A percentile compares a stretch with the other conserved stretches of the same genome.
Conservation (phyloP, 2,329 filamentous ascomycete species). For the Xylariaceae sp. region DNA sequence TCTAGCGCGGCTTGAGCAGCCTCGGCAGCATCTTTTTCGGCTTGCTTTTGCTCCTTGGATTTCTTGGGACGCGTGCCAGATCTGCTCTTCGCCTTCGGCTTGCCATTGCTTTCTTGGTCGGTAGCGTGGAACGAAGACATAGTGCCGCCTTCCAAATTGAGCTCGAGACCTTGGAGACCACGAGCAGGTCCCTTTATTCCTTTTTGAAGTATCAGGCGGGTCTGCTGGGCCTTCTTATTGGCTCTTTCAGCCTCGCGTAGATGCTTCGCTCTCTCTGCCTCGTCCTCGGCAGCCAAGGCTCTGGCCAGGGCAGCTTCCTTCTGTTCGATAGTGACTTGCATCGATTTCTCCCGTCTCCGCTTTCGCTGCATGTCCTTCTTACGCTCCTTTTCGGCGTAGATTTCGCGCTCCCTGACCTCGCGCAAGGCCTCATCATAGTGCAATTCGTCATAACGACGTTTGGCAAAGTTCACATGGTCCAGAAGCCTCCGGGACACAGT, state of each 20-base stretch:
- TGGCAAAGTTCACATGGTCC: slow-evolving; percentile 64
- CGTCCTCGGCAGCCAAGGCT: slow-evolving; percentile 73
- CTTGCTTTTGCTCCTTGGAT: slow-evolving; percentile 79
- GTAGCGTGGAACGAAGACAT: slow-evolving; percentile 77
- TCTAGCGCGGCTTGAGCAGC: slow-evolving; percentile 81
- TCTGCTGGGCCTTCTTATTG: slow-evolving; percentile 88
- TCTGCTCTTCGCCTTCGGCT: slow-evolving; percentile 46
- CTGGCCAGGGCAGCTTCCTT: slow-evolving; percentile 78
- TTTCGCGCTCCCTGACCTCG: slow-evolving; percentile 83
- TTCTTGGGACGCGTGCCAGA: slow-evolving; percentile 75
- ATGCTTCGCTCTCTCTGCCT: slow-evolving; percentile 73
- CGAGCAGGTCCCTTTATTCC: slow-evolving; percentile 73
- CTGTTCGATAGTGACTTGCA: slow-evolving; percentile 86
- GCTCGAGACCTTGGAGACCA: slow-evolving; percentile 64
- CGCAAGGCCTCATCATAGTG: slow-evolving; percentile 77
- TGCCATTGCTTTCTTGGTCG: slow-evolving; percentile 47
- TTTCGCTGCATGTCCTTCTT: slow-evolving; percentile 99
- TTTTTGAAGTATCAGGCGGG: slow-evolving; percentile 79
- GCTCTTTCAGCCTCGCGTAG: slow-evolving; percentile 82
- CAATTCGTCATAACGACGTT: slow-evolving; percentile 67
- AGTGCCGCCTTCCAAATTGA: slow-evolving; percentile 77
- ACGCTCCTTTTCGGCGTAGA: slow-evolving; percentile 93
- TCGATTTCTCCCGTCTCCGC: slow-evolving; percentile 88
- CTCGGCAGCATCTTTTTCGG: slow-evolving; percentile 76
- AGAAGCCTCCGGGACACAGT: slow-evolving; percentile 58